Conservation (phyloP, 495 filamentous ascomycete species). For the Podospora conica region DNA sequence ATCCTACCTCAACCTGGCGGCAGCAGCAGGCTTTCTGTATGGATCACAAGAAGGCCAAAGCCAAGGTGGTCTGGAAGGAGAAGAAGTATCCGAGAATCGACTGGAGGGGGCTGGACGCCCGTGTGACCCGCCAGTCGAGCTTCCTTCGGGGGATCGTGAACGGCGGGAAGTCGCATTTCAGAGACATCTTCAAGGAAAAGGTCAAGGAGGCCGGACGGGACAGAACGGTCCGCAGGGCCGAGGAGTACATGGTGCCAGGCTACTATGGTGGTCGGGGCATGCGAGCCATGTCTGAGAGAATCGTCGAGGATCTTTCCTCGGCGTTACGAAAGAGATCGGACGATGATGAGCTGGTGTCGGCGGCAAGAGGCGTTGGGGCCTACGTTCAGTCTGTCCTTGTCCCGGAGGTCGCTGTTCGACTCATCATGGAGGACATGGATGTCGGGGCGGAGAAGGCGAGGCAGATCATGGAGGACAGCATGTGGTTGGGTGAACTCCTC, state of each 20-base stretch:
- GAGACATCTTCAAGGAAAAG: constrained; percentile 52
- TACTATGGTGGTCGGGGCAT: constrained; percentile 85
- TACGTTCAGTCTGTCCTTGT: constrained; percentile 85
- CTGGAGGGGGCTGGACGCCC: constrained; percentile 62
- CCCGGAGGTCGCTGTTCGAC: constrained; percentile 67
- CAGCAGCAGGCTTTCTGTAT: constrained; percentile 66
- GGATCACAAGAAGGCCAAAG: constrained; percentile 56
- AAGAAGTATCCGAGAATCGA: constrained; percentile 72
- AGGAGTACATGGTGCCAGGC: constrained; percentile 52
- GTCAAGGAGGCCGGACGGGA: constrained; percentile 53
- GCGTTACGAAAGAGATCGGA: constrained; percentile 57
- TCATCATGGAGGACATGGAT: constrained; percentile 83
- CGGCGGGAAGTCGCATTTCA: constrained; percentile 31
- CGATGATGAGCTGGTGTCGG: constrained; percentile 62
- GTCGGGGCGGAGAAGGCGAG: constrained; percentile 59
- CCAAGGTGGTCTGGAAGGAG: constrained; percentile 53
- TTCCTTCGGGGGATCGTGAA: constrained; percentile 12
- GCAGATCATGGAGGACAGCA: constrained; percentile 65
- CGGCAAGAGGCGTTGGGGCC: constrained; percentile 55
- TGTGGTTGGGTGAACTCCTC: constrained; percentile 68
- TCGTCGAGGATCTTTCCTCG: constrained; percentile 56
- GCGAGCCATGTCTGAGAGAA: constrained; percentile 54
- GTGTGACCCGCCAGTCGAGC: constrained; percentile 51
- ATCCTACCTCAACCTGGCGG: constrained; percentile 50
- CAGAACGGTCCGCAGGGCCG: constrained; percentile 52